A percentile compares a stretch with the other conserved stretches of the same genome.
These are phyloP conservation scores for Pleurotus tuoliensis DNA, from an alignment of 768 basidiomycete genomes.

Conservation along the genomic window DNA sequence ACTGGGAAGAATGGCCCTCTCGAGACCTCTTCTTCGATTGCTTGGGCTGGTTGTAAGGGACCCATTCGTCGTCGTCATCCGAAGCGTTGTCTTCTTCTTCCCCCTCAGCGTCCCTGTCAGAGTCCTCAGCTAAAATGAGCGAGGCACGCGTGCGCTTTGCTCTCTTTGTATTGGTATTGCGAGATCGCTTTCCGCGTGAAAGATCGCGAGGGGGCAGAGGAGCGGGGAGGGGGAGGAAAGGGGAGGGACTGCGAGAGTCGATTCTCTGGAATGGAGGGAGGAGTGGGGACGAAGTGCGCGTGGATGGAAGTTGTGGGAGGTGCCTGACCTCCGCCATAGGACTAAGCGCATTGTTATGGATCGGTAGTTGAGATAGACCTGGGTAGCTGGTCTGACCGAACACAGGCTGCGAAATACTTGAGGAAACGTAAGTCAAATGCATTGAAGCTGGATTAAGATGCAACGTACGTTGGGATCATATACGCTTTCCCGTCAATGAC, in stretches of 20 bases:
- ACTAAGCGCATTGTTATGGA: not conserved
- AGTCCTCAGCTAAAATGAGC: not conserved
- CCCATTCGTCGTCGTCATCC: conserved; percentile 1
- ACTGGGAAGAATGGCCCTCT: not conserved
- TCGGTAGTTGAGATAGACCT: not conserved
- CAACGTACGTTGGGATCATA: not conserved
- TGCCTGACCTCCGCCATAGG: conserved; percentile 6
- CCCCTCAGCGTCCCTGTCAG: not conserved
- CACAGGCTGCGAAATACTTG: not conserved
- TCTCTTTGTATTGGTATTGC: not conserved
- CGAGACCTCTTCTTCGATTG: not conserved
- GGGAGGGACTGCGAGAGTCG: not conserved
- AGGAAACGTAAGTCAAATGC: not conserved
- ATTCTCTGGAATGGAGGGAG: not conserved
- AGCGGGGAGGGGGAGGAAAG: not conserved
- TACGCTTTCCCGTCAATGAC: conserved; percentile 2
- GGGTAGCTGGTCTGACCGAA: not conserved
- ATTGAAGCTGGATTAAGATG: not conserved
- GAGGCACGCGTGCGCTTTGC: not conserved
- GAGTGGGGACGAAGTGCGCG: not conserved
- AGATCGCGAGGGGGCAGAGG: not conserved
- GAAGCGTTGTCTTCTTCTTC: not conserved
- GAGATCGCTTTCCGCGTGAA: not conserved
- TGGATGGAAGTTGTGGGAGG: conserved; percentile 3
- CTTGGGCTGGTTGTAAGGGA: not conserved